Evolutionary conservation across 1,139 yeast genomes (phyloP), one percentile per base, ranked within the genome.

Genomic region (Blastobotrys apis): DNA sequence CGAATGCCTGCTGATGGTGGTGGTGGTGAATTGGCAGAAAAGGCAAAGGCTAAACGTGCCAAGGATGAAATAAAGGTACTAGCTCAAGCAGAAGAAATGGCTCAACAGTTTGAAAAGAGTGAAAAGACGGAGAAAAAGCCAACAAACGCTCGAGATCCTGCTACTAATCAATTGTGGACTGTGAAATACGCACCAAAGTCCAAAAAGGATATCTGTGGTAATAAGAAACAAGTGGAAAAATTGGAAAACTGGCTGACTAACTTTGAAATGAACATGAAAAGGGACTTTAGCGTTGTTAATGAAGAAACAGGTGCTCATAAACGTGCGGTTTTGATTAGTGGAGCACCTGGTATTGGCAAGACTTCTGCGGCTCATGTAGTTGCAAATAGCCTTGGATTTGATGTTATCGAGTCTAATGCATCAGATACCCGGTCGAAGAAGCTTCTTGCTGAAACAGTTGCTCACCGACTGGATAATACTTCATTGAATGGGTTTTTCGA

Each of bases 311-410:
- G 84, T 2, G 66, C 78, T 5, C 84, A 83, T 0, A 64, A 74
- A 12, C 73, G 97, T 45, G 96, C 98, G 0, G 90, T 83, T 2
- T 73, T 92, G 58, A 76, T 92, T 10, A 84, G 94, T 27, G 98
- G 95, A 55, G 94, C 97, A 0, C 92, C 96, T 0, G 99, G 99
- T 1, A 78, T 88, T 25, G 99, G 99, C n/a, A 92, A 92, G 61
- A 92, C 99, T 0, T 80, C 95, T 0, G 81, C 92, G 1, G 90
- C 95, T 0, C 97, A 92, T 62, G 73, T 88, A 5, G 75, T 90
- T 27, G 95, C 95, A 4, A 74, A 76, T 42, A 85, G 84, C 47
- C 74, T 81, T 48, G 95, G 95, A 0, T 92, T 80, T 60, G 80
- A 81, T 44, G 79, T 86, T 0, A 77, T 85, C 57, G 99, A 92